phyloP scores from a whole-genome alignment of 495 filamentous ascomycete genomes.

The Penicillium salamii region DNA sequence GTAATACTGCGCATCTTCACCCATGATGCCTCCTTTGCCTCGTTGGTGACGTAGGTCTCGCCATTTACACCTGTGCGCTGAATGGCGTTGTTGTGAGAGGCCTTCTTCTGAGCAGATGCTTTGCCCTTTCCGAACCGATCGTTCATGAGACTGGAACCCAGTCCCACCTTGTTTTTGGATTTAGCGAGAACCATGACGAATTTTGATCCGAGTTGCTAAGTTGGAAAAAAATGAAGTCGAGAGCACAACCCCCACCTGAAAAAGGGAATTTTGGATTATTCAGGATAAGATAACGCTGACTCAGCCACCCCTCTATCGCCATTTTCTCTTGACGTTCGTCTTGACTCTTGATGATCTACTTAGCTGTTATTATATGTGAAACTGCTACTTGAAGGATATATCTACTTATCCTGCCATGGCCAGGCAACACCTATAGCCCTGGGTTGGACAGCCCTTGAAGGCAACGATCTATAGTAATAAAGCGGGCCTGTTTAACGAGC shows the following conservation, averaged over 20 bases:
- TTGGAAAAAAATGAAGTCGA: conserved; percentile 15
- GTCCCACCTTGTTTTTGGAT: conserved; percentile 89
- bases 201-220: conserved; percentile 6
- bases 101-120: conserved; percentile 65
- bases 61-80: conserved; percentile 43
- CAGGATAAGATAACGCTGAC: conserved; percentile 35
- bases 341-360: no score
- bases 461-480: background rate
- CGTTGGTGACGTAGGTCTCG: conserved; percentile 49
- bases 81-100: conserved; percentile 59
- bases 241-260: conserved; percentile 26
- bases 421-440: no score
- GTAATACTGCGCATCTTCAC: conserved; percentile 97
- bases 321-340: no score
- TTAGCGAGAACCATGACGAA: conserved; percentile 86
- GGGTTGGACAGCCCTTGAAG: background rate
- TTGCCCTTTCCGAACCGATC: conserved; percentile 90
- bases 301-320: conserved; percentile 17
- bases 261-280: conserved; percentile 35
- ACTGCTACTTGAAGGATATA: no score
- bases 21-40: conserved; percentile 44
- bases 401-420: no score
- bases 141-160: conserved; percentile 91
- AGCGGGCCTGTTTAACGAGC: conserved; percentile 3
- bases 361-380: no score